Evolutionary conservation across 2,329 filamentous ascomycete genomes (phyloP).

Genomic region (Immersiporthe knoxdaviesiana): DNA sequence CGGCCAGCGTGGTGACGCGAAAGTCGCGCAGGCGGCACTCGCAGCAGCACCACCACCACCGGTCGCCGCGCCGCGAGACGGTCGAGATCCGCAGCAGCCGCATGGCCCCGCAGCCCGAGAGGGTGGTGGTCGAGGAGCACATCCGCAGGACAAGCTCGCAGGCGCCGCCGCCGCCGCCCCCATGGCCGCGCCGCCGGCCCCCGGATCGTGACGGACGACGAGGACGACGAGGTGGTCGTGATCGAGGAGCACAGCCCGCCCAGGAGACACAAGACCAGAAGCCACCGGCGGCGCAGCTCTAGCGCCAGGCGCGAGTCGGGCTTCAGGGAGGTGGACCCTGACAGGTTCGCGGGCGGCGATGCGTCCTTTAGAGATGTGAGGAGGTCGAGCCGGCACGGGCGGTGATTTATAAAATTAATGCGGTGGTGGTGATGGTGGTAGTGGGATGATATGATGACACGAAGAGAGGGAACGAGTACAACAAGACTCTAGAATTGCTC

Average conservation of each 20-base stretch:
- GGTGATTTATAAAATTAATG: slow-evolving; percentile 29
- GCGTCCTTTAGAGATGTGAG: slow-evolving; percentile 38
- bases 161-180: slow-evolving; percentile 23
- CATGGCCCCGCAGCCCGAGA: slow-evolving; percentile 28
- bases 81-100: slow-evolving; percentile 36
- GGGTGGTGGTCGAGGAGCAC: slow-evolving; percentile 37
- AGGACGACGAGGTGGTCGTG: slow-evolving; percentile 41
- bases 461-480: too few species aligned
- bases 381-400: slow-evolving; percentile 39
- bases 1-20: slow-evolving; percentile 33
- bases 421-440: slow-evolving; percentile 15
- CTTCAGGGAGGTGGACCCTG: slow-evolving; percentile 39
- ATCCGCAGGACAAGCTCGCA: slow-evolving; percentile 29
- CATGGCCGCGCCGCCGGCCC: slow-evolving; percentile 27
- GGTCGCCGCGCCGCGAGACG: slow-evolving; percentile 33
- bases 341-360: slow-evolving; percentile 39
- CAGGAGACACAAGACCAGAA: slow-evolving; percentile 33
- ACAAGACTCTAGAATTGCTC: not conserved
- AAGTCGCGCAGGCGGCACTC: slow-evolving; percentile 32
- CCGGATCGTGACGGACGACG: slow-evolving; percentile 31
- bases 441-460: not conserved
- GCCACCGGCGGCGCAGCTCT: slow-evolving; percentile 32
- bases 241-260: slow-evolving; percentile 41
- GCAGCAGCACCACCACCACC: slow-evolving; percentile 31
- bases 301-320: slow-evolving; percentile 35